phyloP scores from a whole-genome alignment of 148 eudicot genomes.

The Amaranthus hypochondriacus region DNA sequence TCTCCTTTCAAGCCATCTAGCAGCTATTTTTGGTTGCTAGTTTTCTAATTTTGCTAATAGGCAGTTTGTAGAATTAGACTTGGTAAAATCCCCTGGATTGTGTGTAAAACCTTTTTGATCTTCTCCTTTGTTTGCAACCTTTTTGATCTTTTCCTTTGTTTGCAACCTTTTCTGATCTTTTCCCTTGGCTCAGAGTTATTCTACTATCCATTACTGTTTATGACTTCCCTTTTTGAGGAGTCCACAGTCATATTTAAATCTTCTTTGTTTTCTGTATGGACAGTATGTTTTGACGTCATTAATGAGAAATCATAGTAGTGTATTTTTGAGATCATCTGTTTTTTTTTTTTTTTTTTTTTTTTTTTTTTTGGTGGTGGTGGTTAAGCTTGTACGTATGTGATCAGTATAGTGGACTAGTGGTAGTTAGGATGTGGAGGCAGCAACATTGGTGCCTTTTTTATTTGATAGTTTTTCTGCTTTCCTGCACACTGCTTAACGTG shows the following conservation, averaged over 20 bases:
- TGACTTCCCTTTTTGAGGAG: too few species aligned
- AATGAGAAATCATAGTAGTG: too few species aligned
- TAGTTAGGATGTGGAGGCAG: neutral
- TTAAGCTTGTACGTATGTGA: neutral
- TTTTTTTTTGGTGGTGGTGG: neutral
- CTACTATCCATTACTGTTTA: too few species aligned
- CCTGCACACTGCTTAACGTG: neutral
- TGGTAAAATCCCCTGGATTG: neutral
- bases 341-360: neutral
- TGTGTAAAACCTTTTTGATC: too few species aligned
- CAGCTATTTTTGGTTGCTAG: neutral
- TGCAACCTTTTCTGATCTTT: neutral
- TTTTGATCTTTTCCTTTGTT: too few species aligned
- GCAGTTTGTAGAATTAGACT: neutral
- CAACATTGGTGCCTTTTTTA: neutral
- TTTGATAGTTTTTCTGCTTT: neutral
- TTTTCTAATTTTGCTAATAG: neutral
- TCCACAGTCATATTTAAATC: too few species aligned
- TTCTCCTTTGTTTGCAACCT: too few species aligned
- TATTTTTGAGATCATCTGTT: constrained; percentile 1
- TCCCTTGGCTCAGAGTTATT: neutral
- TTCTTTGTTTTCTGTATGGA: too few species aligned
- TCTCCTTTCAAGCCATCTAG: neutral
- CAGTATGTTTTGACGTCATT: neutral
- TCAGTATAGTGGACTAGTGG: neutral